A percentile compares a stretch with the other conserved stretches of the same genome.
phyloP scores from a whole-genome alignment of 2,329 filamentous ascomycete species.

The Trichoderma sp. region DNA sequence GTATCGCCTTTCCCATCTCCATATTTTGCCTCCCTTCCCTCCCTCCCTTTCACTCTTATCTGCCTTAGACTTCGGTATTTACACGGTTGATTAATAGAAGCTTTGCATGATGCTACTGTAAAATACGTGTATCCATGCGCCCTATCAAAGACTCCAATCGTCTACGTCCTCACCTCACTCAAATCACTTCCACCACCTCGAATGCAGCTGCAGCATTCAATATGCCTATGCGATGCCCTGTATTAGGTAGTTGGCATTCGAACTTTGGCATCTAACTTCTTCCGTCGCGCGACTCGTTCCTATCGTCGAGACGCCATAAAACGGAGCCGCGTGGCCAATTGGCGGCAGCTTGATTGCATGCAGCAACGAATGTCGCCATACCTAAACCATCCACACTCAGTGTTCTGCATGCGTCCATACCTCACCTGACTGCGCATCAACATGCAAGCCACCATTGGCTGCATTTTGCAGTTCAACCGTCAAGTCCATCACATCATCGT shows the following conservation, averaged over 20 bases:
- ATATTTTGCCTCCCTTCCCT: not conserved
- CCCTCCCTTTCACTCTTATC: no score
- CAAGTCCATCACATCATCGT: no score
- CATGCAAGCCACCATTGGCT: not conserved
- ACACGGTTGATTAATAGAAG: conserved; percentile 4
- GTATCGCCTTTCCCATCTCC: not conserved
- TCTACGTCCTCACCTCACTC: not conserved
- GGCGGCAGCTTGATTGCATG: not conserved
- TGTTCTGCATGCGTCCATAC: conserved; percentile 1
- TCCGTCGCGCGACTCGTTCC: not conserved
- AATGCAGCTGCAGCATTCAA: not conserved
- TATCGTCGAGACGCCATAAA: not conserved
- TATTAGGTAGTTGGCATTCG: not conserved
- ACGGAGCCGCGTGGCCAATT: not conserved
- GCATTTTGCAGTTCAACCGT: not conserved
- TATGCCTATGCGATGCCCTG: not conserved
- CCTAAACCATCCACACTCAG: not conserved
- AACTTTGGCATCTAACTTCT: not conserved
- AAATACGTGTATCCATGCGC: conserved; percentile 11
- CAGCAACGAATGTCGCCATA: not conserved
- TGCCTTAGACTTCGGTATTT: no score
- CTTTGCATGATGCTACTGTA: not conserved
- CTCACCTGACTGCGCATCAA: not conserved
- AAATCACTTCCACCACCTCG: not conserved
- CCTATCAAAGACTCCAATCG: not conserved